A percentile compares a stretch with the other conserved stretches of the same genome.
Conservation (phyloP, 2,329 filamentous ascomycete genomes). For the Trichoderma polysporum region DNA sequence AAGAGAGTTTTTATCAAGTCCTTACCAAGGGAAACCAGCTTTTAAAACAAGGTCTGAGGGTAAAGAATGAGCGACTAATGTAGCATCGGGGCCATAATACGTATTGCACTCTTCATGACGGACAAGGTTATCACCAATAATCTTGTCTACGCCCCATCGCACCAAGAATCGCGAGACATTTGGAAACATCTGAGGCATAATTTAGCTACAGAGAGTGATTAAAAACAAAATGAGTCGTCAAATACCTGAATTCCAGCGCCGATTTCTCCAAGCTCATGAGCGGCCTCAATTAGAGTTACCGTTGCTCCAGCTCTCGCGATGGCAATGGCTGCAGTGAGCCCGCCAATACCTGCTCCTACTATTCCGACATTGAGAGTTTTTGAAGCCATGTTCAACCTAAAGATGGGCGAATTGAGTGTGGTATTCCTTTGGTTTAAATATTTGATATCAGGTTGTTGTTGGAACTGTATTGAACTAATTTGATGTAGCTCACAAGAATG, state of each 20-base stretch:
- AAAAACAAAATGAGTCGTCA: too few relatives aligned
- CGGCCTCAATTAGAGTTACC: neutral
- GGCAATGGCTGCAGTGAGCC: neutral
- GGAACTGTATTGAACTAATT: too few relatives aligned
- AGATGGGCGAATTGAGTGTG: too few relatives aligned
- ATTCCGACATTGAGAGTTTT: neutral
- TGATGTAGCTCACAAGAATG: too few relatives aligned
- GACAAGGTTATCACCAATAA: neutral
- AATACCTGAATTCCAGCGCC: neutral
- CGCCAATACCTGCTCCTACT: neutral
- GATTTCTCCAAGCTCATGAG: neutral
- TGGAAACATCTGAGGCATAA: neutral
- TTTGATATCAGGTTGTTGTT: too few relatives aligned
- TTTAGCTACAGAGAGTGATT: too few relatives aligned
- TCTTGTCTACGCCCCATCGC: neutral
- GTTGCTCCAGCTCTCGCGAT: neutral
- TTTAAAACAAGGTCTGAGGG: too few relatives aligned
- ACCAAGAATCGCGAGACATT: neutral
- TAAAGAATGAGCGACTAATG: too few relatives aligned
- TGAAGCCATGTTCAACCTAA: too few relatives aligned
- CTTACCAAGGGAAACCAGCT: too few relatives aligned
- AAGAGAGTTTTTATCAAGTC: too few relatives aligned
- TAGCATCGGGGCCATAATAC: neutral
- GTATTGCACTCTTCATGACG: neutral
- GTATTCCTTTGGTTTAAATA: too few relatives aligned